Evolutionary conservation across 257 asterid species (phyloP), one percentile per base, ranked within the genome.

Genomic region (Buddleja alternifolia): DNA sequence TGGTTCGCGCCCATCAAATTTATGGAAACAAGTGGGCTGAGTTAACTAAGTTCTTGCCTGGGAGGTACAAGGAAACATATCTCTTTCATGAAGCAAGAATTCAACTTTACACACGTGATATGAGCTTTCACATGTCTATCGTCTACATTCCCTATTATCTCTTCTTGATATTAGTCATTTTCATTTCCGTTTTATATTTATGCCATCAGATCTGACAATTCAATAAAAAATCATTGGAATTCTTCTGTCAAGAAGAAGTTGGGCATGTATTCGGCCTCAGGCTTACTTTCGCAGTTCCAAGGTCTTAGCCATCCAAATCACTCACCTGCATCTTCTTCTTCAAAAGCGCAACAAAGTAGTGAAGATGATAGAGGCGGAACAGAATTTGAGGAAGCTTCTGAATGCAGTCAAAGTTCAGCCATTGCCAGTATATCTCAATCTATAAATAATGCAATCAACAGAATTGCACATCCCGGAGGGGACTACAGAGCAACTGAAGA

Each of bases 1-100:
- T 92, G 63, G 81, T 92, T 73, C 92, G 77, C 71, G 97, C 96
- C 65, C 97, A 92, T 75, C 93, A 84, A 69, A 80, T 81, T 67
- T 83, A 84, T 52, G 97, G 97, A 73, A 91, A 91, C 90, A 91
- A 91, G 76, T 91, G 97, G 97, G 97, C 97, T 4, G 97, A 89
- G 88, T 79, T 92, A 73, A 87, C 95, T 0, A 89, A 92, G 75
- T 81, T 82, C 75, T 85, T 92, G 80, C 96, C 97, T 45, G 97
- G 97, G 69, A 92, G 97, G 97, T 92, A 85, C 56, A 42, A 9
- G 21, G 64, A 57, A 54, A 60, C 62, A 58, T 53, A 48, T 53
- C 41, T 29, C 34, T 59, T 48, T 21, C 63, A 41, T 39, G 53
- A 68, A 72, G 54, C 47, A 75, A 51, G 47, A 29, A 72, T 68